Base-by-base conservation (phyloP, 2,329 filamentous ascomycete species). In the Chalaropsis thielavioides region DNA sequence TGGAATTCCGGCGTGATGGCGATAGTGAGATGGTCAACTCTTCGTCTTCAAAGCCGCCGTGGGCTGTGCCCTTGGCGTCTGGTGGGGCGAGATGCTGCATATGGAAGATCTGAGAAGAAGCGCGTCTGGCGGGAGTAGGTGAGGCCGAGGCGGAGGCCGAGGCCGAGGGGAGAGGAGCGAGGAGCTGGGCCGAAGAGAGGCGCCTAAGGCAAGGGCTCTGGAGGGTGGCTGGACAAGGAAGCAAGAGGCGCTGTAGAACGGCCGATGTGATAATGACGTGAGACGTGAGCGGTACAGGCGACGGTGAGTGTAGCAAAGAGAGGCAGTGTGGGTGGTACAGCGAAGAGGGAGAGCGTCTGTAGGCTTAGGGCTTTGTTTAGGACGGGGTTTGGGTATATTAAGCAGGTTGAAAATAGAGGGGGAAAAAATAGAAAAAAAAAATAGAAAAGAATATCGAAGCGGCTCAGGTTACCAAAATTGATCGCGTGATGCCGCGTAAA, bases 21-120 rank as follows among this genome's bases (percentile, higher is more conserved):
- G 83, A 84, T 69, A 90, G 79, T 71, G 87, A 88, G 74, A 92
- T 88, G 75, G 88, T 88, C 69, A 92, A 84, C 77, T 92, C 88
- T 78, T 90, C 88, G 74, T 91, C 88, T 73, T 92, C 87, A 74
- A 88, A 88, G 70, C 77, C 78, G 63, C 66, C 66, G 43, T 65
- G 62, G 59, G 62, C 65, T 19, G 54, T 7, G 27, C 46, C 51
- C 51, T 63, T 49, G 27, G 61, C 64, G 35, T 66, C 64, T 41
- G 54, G 64, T 40, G 35, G 61, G 49, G 64, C 59, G 22, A 66
- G 61, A 61, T 66, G 60, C 44, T 66, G 64, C 64, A 66, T 66
- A 4, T 64, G 17, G 3, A 27, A 5, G 56, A 27, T 35, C 24
- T 38, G 24, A 35, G 27, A 22, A 38, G 15, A 5, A 35, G 2